Evolutionary conservation across 768 basidiomycete species (phyloP).

Genomic region (Suillus hirtellus): DNA sequence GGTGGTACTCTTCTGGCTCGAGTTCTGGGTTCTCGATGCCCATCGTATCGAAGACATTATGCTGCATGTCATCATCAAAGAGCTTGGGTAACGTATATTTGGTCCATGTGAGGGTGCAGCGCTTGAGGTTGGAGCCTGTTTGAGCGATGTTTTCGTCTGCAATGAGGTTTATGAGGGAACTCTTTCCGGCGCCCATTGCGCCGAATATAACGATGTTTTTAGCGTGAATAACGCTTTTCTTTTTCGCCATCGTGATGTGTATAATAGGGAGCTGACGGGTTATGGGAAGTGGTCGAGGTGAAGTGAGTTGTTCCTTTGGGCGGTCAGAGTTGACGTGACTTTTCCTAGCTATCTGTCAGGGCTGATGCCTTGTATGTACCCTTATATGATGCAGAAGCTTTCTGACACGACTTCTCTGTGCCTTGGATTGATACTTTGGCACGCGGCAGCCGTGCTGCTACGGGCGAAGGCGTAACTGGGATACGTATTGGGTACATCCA

Average conservation of each 20-base stretch:
- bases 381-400: conserved; percentile 4
- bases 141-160: conserved; percentile 27
- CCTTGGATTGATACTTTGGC: background rate
- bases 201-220: conserved; percentile 34
- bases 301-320: background rate
- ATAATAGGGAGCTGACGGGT: background rate
- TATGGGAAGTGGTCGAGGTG: background rate
- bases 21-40: conserved; percentile 33
- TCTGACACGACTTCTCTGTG: background rate
- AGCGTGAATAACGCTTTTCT: background rate
- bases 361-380: background rate
- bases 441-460: background rate
- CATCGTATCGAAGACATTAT: conserved; percentile 32
- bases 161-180: conserved; percentile 46
- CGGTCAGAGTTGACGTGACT: background rate
- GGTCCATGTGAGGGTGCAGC: conserved; percentile 35
- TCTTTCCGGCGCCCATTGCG: conserved; percentile 40
- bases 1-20: conserved; percentile 28
- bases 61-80: conserved; percentile 5
- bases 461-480: background rate
- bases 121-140: conserved; percentile 32
- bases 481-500: background rate
- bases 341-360: background rate
- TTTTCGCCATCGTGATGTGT: background rate
- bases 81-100: conserved; percentile 23